A percentile compares a stretch with the other conserved stretches of the same genome.
These are phyloP conservation scores for Biscogniauxia marginata DNA, from an alignment of 2,329 filamentous ascomycete species.

Conservation along the genomic window DNA sequence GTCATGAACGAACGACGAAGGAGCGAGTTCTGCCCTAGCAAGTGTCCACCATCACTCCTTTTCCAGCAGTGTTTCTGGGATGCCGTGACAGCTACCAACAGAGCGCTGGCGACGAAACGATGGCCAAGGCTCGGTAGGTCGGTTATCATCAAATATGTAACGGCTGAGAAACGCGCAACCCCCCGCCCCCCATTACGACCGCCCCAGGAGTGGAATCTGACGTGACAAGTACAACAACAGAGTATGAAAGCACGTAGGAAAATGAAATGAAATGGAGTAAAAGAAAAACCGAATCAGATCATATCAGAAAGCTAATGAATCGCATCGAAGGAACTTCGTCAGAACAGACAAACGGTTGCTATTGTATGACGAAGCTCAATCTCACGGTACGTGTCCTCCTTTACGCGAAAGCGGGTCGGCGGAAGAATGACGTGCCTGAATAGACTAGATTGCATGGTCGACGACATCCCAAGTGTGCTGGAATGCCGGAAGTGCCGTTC, in stretches of 20 bases:
- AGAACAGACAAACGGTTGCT: constrained; percentile 10
- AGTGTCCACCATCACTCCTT: not conserved
- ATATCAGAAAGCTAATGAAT: constrained; percentile 28
- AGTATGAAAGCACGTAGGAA: constrained; percentile 30
- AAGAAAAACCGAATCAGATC: constrained; percentile 27
- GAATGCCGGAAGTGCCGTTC: constrained; percentile 43
- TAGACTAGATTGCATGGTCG: constrained; percentile 20
- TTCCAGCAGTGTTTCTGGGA: not conserved
- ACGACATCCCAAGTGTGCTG: constrained; percentile 30
- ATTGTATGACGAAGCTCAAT: constrained; percentile 3
- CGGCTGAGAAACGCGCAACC: constrained; percentile 23
- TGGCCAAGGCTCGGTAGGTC: not conserved
- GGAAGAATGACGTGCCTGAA: constrained; percentile 10
- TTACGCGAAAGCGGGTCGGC: not conserved
- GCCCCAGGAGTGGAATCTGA: constrained; percentile 37
- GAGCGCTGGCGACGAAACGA: not conserved
- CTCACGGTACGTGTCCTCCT: constrained; percentile 12
- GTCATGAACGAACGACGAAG: not conserved
- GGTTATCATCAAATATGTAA: not conserved
- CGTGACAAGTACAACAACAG: constrained; percentile 32
- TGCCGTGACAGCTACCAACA: not conserved
- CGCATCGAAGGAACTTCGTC: constrained; percentile 30
- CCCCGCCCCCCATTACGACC: constrained; percentile 35
- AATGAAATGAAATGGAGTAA: constrained; percentile 31
- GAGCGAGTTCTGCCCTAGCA: not conserved